Conservation (phyloP, 306 rosid species). For the Gillenia trifoliata region DNA sequence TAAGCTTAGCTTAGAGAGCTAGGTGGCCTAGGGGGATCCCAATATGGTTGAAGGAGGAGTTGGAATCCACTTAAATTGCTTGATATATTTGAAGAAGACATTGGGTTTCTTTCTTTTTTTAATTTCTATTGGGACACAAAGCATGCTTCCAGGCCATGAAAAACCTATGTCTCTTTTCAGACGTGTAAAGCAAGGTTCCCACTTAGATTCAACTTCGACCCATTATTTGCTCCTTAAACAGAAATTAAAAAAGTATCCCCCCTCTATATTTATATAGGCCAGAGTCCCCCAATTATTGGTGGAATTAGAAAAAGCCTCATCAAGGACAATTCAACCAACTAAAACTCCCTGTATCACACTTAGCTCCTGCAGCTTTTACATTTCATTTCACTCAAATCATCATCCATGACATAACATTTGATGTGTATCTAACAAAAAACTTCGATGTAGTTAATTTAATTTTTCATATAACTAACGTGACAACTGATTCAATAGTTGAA, state of each 20-base stretch:
- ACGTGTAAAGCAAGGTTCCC: constrained; percentile 61
- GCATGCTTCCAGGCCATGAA: constrained; percentile 38
- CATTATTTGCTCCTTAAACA: constrained; percentile 48
- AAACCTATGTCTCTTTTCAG: constrained; percentile 35
- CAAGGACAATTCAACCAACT: constrained; percentile 11
- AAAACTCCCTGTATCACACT: constrained; percentile 15
- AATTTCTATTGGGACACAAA: constrained; percentile 47
- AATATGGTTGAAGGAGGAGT: constrained; percentile 73
- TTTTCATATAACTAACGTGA: background rate
- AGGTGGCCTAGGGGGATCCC: constrained; percentile 18
- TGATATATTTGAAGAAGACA: constrained; percentile 48
- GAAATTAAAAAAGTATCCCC: constrained; percentile 21
- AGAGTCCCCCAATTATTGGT: constrained; percentile 50
- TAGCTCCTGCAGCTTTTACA: background rate
- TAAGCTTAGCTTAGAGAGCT: background rate
- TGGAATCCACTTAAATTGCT: constrained; percentile 91
- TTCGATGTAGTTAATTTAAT: background rate
- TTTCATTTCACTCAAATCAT: background rate
- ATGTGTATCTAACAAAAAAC: background rate
- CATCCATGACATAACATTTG: background rate
- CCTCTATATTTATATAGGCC: background rate
- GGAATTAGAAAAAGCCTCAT: constrained; percentile 1
- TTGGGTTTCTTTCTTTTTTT: background rate
- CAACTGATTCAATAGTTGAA: background rate
- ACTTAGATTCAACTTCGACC: constrained; percentile 24